phyloP scores from a whole-genome alignment of 352 stramenopile species.

The Phytophthora rubi region DNA sequence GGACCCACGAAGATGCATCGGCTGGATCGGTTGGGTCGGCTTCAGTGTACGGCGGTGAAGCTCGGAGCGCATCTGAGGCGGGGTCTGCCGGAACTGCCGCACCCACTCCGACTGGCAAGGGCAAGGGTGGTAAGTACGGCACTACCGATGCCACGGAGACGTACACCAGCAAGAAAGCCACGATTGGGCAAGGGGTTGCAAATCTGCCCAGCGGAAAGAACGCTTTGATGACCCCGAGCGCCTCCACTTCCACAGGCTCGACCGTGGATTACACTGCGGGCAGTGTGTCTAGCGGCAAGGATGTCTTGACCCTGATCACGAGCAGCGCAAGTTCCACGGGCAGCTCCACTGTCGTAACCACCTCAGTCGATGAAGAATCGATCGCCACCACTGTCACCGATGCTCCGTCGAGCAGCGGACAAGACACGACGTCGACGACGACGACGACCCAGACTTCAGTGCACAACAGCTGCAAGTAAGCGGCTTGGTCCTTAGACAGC shows the following conservation, averaged over 20 bases:
- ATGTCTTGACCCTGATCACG: conserved; percentile 13
- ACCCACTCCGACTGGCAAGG: neutral
- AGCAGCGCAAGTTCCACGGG: neutral
- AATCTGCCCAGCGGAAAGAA: conserved; percentile 19
- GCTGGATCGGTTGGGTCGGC: neutral
- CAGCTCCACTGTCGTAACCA: neutral
- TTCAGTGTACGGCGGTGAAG: conserved; percentile 1
- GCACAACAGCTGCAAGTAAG: conserved; percentile 27
- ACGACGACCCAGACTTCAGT: conserved; percentile 2
- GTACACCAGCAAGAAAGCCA: conserved; percentile 15
- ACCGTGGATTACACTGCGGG: conserved; percentile 8
- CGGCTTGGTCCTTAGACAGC: neutral
- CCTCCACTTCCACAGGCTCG: neutral
- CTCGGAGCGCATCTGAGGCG: conserved; percentile 8
- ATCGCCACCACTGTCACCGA: neutral
- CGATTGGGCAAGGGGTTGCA: conserved; percentile 3
- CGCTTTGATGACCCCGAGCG: conserved; percentile 3
- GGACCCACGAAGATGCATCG: conserved; percentile 12
- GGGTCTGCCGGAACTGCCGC: neutral
- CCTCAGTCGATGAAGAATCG: conserved; percentile 1
- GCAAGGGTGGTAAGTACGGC: neutral
- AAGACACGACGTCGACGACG: neutral
- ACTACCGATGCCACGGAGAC: conserved; percentile 18
- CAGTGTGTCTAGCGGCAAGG: conserved; percentile 14
- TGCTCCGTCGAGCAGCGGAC: neutral